Evolutionary conservation across 225 moss, liverwort and hornwort genomes (phyloP).

Genomic region (Pseudisothecium myosuroides): DNA sequence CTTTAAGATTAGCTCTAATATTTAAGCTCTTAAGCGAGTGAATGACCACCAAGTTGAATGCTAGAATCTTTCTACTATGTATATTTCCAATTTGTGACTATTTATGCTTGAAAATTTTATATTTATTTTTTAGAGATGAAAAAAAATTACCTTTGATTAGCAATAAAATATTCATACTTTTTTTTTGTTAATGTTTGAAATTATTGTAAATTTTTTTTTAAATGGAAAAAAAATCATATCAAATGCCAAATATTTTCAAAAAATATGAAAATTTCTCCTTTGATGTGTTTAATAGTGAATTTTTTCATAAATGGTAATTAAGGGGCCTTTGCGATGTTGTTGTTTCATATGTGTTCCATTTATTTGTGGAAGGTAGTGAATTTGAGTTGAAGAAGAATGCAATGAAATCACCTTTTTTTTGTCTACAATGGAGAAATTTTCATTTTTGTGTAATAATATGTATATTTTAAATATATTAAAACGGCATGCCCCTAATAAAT

Average conservation of each 20-base stretch:
- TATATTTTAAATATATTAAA: not conserved
- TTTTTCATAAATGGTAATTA: not conserved
- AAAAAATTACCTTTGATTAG: not conserved
- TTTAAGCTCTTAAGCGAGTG: no score
- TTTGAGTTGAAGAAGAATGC: not conserved
- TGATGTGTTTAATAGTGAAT: accelerated
- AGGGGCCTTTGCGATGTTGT: accelerated
- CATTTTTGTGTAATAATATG: not conserved
- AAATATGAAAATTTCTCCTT: not conserved
- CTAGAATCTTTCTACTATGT: not conserved
- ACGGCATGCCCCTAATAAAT: accelerated
- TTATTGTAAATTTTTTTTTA: not conserved
- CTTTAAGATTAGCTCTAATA: not conserved
- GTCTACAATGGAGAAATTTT: not conserved
- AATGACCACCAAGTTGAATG: not conserved
- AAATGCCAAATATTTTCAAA: not conserved
- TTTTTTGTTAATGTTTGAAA: not conserved
- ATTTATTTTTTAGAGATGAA: not conserved
- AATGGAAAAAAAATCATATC: not conserved
- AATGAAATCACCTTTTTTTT: not conserved
- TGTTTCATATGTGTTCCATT: not conserved
- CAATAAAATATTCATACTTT: not conserved
- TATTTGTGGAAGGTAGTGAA: not conserved
- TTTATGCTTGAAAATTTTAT: not conserved
- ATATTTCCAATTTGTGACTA: not conserved